Base-by-base conservation (phyloP, 176 grass and related monocot genomes). In the Eragrostis curvula region DNA sequence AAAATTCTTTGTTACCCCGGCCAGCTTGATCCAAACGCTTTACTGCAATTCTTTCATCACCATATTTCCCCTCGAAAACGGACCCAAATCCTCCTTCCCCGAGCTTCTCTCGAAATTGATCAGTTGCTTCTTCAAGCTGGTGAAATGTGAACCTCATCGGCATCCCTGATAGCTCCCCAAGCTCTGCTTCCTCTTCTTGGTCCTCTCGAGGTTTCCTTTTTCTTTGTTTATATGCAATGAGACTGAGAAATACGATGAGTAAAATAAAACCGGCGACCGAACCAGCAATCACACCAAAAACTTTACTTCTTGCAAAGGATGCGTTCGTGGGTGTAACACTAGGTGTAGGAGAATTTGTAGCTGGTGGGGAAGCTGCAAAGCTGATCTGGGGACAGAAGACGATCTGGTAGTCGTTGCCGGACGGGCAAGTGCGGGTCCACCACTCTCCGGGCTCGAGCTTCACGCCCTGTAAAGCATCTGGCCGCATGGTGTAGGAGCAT, bases 401-500 rank as follows among this genome's bases (percentile, higher is more conserved):
- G 7, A 91, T 5, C 64, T 78, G 41, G 25, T 91, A 91, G 32
- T 88, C 40, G 55, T 40, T 85, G 0, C 84, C 81, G 0, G 74
- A 9, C 1, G 88, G 71, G 68, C 91, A 93, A 42, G 6, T 87
- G 0, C 84, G 9, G 12, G 0, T 5, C 79, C 85, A 83, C 0
- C 44, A 7, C 15, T 25, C 3, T 4, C 73, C 79, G 0, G 85
- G 72, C 0, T 82, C 7, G 3, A 87, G 79, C 65, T 30, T 17
- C 55, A 0, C 73, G 6, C 66, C 52, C 5, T 85, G 76, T 39
- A 48, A 0, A 13, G 85, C 70, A 2, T 80, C 81, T 1, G 85
- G 75, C 89, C 89, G 87, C 76, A 87, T 28, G 21, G 85, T 91
- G 81, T 49, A 81, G 75, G 63, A 29, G 71, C 85, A 89, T 63